Conservation (phyloP, 306 rosid species). For the Prunus mira region DNA sequence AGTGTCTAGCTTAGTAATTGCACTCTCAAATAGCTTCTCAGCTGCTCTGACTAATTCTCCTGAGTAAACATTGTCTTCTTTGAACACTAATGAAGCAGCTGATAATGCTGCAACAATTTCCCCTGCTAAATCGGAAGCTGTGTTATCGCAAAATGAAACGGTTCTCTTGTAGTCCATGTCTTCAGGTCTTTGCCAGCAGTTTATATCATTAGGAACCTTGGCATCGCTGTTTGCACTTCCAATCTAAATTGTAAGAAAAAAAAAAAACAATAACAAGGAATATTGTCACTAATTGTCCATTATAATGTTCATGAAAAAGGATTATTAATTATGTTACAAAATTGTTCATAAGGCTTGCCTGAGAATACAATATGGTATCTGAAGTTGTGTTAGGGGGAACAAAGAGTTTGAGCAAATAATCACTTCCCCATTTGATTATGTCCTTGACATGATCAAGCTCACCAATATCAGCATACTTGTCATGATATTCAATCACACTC, state of each 20-base stretch:
- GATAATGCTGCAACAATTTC: slow-evolving; percentile 79
- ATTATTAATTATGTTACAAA: not conserved
- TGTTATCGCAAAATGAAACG: slow-evolving; percentile 53
- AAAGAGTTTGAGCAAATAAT: slow-evolving; percentile 64
- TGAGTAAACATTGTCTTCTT: slow-evolving; percentile 50
- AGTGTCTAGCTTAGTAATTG: slow-evolving; percentile 33
- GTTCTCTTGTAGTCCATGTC: slow-evolving; percentile 57
- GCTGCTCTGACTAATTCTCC: slow-evolving; percentile 46
- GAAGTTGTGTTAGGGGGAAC: slow-evolving; percentile 39
- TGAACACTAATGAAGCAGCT: slow-evolving; percentile 67
- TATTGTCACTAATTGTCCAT: not conserved
- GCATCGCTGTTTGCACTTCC: slow-evolving; percentile 49
- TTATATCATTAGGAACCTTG: slow-evolving; percentile 38
- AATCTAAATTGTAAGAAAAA: slow-evolving; percentile 41
- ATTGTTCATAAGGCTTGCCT: slow-evolving; percentile 38
- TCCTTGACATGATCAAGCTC: slow-evolving; percentile 81
- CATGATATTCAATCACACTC: slow-evolving; percentile 71
- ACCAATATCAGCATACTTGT: slow-evolving; percentile 54
- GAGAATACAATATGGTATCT: slow-evolving; percentile 54
- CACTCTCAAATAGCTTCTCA: slow-evolving; percentile 38
- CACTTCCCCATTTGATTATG: slow-evolving; percentile 82
- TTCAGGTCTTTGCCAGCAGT: slow-evolving; percentile 83
- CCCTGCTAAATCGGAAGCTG: slow-evolving; percentile 76
- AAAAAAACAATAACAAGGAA: not conserved
- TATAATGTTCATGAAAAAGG: not conserved